Evolutionary conservation across 2,329 filamentous ascomycete genomes (phyloP).

Genomic region (Paecilomyces variotii): DNA sequence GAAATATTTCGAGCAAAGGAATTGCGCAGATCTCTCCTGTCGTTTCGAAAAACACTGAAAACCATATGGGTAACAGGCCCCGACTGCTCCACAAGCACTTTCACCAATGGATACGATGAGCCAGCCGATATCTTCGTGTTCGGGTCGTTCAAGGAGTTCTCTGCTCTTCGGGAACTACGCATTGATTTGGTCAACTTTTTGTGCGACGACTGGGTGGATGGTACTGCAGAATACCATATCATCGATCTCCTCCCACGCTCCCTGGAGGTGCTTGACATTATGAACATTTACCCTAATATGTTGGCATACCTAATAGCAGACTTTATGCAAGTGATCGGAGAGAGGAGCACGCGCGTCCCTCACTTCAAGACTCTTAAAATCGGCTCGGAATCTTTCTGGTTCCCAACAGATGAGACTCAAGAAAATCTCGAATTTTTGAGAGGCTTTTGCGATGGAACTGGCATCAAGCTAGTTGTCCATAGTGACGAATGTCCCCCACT

Average conservation of each 20-base stretch:
- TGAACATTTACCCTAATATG: not conserved
- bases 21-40: not conserved
- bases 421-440: not conserved
- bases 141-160: not conserved
- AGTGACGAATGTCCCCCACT: not conserved
- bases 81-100: not conserved
- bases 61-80: not conserved
- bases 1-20: not conserved
- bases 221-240: not conserved
- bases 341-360: not conserved
- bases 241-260: not conserved
- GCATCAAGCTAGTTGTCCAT: not conserved
- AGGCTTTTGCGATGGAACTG: not conserved
- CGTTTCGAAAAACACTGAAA: not conserved
- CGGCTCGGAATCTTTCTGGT: not conserved
- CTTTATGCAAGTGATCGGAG: not conserved
- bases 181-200: not conserved
- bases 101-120: too few species aligned
- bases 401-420: not conserved
- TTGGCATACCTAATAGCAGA: not conserved
- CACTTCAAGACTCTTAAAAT: not conserved
- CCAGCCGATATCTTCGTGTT: not conserved
- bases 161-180: not conserved
- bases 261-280: not conserved
- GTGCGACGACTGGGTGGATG: too few species aligned